Evolutionary conservation across 176 grass and related monocot species (phyloP).

Genomic region (sorghum (Sorghum bicolor)): Sorghum_bicolor_NCBIv3 NC_012878.2:55013001-55013500

Average conservation of each 20-base stretch:
- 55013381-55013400: not conserved
- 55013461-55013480: not conserved
- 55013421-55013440: constrained; percentile 22
- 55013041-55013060: constrained; percentile 29
- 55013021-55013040: constrained; percentile 20
- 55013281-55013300: not conserved
- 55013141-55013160: constrained; percentile 8
- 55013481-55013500: constrained; percentile 40
- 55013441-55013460: not conserved
- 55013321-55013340: not conserved
- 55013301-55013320: not conserved
- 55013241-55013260: constrained; percentile 17
- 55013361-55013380: constrained; percentile 1
- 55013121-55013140: constrained; percentile 17
- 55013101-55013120: constrained; percentile 36
- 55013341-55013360: not conserved
- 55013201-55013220: not conserved
- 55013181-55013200: not conserved
- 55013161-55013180: constrained; percentile 7
- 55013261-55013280: constrained; percentile 15
- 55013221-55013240: not conserved
- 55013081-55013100: constrained; percentile 26
- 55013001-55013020: constrained; percentile 3
- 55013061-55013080: constrained; percentile 30
- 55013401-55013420: not conserved